Evolutionary conservation across 371 early-diverging fungal genomes (phyloP).

Genomic region (Dichotomocladium elegans): DNA sequence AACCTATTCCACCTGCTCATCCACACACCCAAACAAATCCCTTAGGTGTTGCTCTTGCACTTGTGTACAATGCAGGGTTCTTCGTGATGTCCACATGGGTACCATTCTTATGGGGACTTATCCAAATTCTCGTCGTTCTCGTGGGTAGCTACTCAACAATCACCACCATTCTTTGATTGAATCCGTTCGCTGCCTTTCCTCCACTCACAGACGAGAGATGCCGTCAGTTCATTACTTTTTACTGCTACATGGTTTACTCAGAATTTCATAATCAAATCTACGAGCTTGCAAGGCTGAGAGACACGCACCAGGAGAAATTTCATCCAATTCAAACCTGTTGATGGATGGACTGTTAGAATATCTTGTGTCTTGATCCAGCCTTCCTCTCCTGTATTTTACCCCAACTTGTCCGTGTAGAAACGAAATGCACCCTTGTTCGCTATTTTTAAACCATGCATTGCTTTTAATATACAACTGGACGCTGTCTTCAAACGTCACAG

Average conservation of each 20-base stretch:
- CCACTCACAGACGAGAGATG: background rate
- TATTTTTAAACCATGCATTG: too few species aligned
- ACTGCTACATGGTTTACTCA: slow-evolving; percentile 39
- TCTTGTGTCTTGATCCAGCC: background rate
- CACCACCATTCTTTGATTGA: slow-evolving; percentile 49
- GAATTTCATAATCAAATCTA: slow-evolving; percentile 56
- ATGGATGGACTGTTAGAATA: background rate
- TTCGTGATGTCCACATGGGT: slow-evolving; percentile 72
- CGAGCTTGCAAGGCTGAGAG: slow-evolving; percentile 43
- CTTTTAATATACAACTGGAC: background rate
- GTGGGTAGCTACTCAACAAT: slow-evolving; percentile 63
- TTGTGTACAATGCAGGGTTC: slow-evolving; percentile 60
- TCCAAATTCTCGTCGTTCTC: slow-evolving; percentile 58
- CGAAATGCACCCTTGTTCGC: slow-evolving; percentile 51
- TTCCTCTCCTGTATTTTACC: slow-evolving; percentile 27
- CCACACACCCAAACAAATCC: too few species aligned
- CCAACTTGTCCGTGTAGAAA: slow-evolving; percentile 51
- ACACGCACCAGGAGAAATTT: slow-evolving; percentile 57
- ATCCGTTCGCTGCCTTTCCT: background rate
- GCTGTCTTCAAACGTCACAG: background rate
- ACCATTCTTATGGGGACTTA: slow-evolving; percentile 66
- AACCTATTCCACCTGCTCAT: background rate
- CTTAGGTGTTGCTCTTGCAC: slow-evolving; percentile 55
- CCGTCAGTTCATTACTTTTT: background rate
- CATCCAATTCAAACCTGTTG: slow-evolving; percentile 52